Conservation (phyloP, 2,329 filamentous ascomycete species). For the Xylaria sp. region DNA sequence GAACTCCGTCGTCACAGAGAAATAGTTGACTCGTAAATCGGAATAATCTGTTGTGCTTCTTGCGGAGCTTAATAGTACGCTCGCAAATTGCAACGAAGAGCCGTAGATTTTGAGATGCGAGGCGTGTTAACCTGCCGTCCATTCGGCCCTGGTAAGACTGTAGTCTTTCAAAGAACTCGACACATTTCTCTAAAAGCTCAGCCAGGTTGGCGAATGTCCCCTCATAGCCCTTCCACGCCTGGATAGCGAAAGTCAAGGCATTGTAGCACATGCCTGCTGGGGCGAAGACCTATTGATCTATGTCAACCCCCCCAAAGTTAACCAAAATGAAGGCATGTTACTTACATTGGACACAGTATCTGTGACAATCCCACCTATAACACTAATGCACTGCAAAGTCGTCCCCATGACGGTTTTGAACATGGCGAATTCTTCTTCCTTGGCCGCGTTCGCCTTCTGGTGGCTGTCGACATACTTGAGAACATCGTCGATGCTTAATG, state of each 20-base stretch:
- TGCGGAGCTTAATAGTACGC: conserved; percentile 39
- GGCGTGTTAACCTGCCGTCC: conserved; percentile 40
- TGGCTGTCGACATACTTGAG: conserved; percentile 39
- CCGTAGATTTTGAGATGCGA: conserved; percentile 44
- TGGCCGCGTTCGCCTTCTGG: conserved; percentile 37
- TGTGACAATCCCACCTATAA: conserved; percentile 43
- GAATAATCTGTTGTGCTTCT: conserved; percentile 39
- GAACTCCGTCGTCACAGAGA: conserved; percentile 44
- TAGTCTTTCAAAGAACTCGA: conserved; percentile 43
- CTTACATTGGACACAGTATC: conserved; percentile 37
- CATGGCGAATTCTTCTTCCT: conserved; percentile 37
- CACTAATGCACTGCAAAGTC: conserved; percentile 44
- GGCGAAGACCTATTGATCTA: conserved; percentile 39
- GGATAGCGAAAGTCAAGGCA: conserved; percentile 45
- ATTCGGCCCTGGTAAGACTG: conserved; percentile 42
- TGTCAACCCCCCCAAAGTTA: conserved; percentile 3
- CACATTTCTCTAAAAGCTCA: conserved; percentile 42
- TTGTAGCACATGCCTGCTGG: conserved; percentile 44
- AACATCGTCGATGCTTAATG: conserved; percentile 40
- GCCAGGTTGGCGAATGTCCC: conserved; percentile 44
- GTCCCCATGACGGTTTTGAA: conserved; percentile 39
- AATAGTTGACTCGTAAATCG: conserved; percentile 44
- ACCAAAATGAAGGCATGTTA: not conserved
- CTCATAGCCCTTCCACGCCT: conserved; percentile 44
- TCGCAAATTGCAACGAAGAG: conserved; percentile 46